These are phyloP conservation scores for Lasiodiplodia gonubiensis DNA, from an alignment of 2,329 filamentous ascomycete species.

Conservation along the genomic window DNA sequence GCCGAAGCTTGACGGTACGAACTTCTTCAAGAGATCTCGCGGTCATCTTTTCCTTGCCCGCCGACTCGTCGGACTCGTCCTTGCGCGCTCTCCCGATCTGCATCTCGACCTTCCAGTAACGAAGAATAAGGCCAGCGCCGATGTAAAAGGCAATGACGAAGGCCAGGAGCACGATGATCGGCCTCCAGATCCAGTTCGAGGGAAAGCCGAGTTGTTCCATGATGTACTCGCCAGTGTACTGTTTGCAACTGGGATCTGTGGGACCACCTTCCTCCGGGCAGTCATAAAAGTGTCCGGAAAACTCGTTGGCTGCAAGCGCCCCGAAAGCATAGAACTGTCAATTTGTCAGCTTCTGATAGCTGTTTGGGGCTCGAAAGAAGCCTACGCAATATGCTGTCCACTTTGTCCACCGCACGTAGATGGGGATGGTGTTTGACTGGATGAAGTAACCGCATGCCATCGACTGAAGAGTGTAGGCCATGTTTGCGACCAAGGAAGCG, in stretches of 20 bases:
- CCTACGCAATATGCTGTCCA: constrained; percentile 64
- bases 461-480: constrained; percentile 74
- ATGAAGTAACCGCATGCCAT: constrained; percentile 80
- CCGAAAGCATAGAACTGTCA: constrained; percentile 71
- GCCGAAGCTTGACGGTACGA: constrained; percentile 67
- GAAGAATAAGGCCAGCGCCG: constrained; percentile 66
- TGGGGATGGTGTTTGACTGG: constrained; percentile 72
- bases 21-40: constrained; percentile 60
- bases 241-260: constrained; percentile 67
- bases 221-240: constrained; percentile 73
- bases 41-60: constrained; percentile 73
- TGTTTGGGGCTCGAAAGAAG: neutral
- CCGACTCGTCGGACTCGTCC: constrained; percentile 63
- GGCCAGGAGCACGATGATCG: constrained; percentile 66
- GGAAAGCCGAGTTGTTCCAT: constrained; percentile 73
- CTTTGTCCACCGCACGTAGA: constrained; percentile 81
- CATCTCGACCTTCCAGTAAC: constrained; percentile 71
- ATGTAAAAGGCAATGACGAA: constrained; percentile 69
- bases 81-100: constrained; percentile 68
- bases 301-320: constrained; percentile 74
- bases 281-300: constrained; percentile 72
- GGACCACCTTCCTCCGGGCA: constrained; percentile 69
- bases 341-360: neutral
- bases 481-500: constrained; percentile 73
- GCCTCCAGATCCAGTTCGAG: constrained; percentile 68